Evolutionary conservation across 2,329 filamentous ascomycete genomes (phyloP).

Genomic region (Arachnopeziza araneosa): DNA sequence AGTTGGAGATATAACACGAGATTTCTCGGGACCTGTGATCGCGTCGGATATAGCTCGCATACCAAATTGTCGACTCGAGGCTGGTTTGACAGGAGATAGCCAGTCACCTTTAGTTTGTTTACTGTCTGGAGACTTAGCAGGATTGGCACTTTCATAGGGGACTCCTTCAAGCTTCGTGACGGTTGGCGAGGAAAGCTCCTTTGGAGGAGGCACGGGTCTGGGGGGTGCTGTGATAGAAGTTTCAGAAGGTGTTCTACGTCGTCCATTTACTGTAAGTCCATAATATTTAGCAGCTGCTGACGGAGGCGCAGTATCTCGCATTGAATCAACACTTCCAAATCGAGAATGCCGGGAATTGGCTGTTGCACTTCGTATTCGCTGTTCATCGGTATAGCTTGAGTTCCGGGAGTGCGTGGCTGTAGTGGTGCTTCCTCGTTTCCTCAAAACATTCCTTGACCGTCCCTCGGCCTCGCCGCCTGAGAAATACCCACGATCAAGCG

Average conservation of each 20-base stretch:
- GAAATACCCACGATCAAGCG: constrained; percentile 78
- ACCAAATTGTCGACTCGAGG: constrained; percentile 56
- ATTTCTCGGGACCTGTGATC: constrained; percentile 48
- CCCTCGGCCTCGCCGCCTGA: constrained; percentile 81
- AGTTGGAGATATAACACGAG: constrained; percentile 43
- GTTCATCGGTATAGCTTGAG: constrained; percentile 72
- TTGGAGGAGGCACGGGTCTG: constrained; percentile 53
- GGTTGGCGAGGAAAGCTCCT: constrained; percentile 47
- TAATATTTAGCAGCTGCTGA: constrained; percentile 68
- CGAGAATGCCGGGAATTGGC: constrained; percentile 68
- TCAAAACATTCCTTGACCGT: constrained; percentile 70
- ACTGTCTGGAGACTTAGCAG: constrained; percentile 38
- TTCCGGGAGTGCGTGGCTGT: constrained; percentile 56
- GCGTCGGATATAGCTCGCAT: constrained; percentile 80
- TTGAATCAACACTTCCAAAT: constrained; percentile 73
- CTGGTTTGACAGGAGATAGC: constrained; percentile 39
- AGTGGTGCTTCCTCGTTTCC: constrained; percentile 63
- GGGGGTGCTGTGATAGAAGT: constrained; percentile 53
- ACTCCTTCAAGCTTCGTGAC: constrained; percentile 54
- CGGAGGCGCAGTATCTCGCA: constrained; percentile 55
- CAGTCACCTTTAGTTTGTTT: constrained; percentile 43
- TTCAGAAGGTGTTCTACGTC: constrained; percentile 37
- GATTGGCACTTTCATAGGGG: constrained; percentile 11
- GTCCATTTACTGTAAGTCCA: constrained; percentile 35
- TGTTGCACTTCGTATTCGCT: constrained; percentile 59